A percentile compares a stretch with the other conserved stretches of the same genome.
phyloP scores from a whole-genome alignment of 306 rosid species.

The Acacia melanoxylon region DNA sequence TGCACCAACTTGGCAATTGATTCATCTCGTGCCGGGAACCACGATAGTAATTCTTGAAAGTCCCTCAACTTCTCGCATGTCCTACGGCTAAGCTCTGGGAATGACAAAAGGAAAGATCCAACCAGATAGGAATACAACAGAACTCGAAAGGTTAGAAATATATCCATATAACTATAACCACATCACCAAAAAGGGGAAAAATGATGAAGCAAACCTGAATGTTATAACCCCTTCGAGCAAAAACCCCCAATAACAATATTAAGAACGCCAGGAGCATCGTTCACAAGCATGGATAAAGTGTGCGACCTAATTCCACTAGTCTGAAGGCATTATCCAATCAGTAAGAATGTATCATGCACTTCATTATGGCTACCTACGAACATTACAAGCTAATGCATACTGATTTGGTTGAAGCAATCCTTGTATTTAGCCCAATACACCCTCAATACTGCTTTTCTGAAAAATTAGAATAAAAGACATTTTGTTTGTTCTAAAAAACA shows the following conservation, averaged over 20 bases:
- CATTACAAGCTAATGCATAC: slow-evolving; percentile 17
- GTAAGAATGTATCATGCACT: slow-evolving; percentile 26
- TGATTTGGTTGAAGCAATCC: slow-evolving; percentile 1
- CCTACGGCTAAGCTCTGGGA: slow-evolving; percentile 89
- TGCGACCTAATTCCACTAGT: slow-evolving; percentile 75
- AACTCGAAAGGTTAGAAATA: slow-evolving; percentile 12
- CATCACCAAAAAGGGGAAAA: background rate
- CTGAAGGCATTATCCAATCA: slow-evolving; percentile 48
- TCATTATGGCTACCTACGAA: slow-evolving; percentile 26
- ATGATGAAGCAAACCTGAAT: slow-evolving; percentile 61
- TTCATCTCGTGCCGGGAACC: slow-evolving; percentile 86
- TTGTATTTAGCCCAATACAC: slow-evolving; percentile 9
- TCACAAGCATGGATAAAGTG: slow-evolving; percentile 82
- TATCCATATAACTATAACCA: background rate
- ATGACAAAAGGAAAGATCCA: slow-evolving; percentile 26
- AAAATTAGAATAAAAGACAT: background rate
- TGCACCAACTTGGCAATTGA: slow-evolving; percentile 73
- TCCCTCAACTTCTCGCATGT: slow-evolving; percentile 81
- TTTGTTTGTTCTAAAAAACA: background rate
- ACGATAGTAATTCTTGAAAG: slow-evolving; percentile 82
- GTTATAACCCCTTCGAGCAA: slow-evolving; percentile 85
- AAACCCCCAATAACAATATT: slow-evolving; percentile 75
- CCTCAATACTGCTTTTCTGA: slow-evolving; percentile 16
- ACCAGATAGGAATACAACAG: slow-evolving; percentile 19
- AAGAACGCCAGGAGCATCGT: slow-evolving; percentile 80